Evolutionary conservation across 2,329 filamentous ascomycete genomes (phyloP).

Genomic region (Talaromyces verruculosus): DNA sequence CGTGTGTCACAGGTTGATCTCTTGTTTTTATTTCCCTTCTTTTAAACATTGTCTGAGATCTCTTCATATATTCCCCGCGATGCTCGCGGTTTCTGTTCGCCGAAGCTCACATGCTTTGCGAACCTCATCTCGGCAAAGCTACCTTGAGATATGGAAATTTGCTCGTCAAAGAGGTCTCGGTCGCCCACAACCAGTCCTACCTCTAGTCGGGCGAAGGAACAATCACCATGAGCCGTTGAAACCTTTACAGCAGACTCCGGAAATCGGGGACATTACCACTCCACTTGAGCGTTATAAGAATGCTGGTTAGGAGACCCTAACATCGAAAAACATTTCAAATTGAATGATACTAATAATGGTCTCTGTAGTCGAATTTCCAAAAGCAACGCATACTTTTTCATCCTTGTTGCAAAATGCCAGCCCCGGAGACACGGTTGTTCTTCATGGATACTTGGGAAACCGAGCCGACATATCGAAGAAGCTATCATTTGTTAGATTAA

Average conservation of each 20-base stretch:
- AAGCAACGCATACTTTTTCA: slow-evolving; percentile 44
- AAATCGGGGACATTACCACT: slow-evolving; percentile 19
- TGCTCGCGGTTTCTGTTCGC: slow-evolving; percentile 25
- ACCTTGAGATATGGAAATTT: slow-evolving; percentile 40
- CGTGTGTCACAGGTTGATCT: not conserved
- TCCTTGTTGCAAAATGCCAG: slow-evolving; percentile 34
- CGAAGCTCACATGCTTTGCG: slow-evolving; percentile 31
- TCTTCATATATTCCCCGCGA: slow-evolving; percentile 4
- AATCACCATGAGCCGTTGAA: slow-evolving; percentile 22
- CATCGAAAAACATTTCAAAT: not conserved
- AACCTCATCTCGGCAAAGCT: slow-evolving; percentile 32
- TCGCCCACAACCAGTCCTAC: not conserved
- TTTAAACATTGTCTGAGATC: not conserved
- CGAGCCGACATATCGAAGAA: slow-evolving; percentile 66
- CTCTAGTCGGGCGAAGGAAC: not conserved
- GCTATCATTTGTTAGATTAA: slow-evolving; percentile 67
- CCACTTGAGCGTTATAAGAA: slow-evolving; percentile 48
- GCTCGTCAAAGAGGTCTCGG: slow-evolving; percentile 20
- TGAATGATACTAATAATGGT: not conserved
- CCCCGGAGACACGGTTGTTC: slow-evolving; percentile 47
- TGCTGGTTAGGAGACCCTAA: slow-evolving; percentile 36
- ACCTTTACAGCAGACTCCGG: slow-evolving; percentile 26
- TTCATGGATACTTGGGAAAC: slow-evolving; percentile 72
- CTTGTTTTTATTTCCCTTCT: not conserved
- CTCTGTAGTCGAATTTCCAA: slow-evolving; percentile 48